These are phyloP conservation scores for Lizonia empirigonia DNA, from an alignment of 2,329 filamentous ascomycete genomes.

Conservation along the genomic window DNA sequence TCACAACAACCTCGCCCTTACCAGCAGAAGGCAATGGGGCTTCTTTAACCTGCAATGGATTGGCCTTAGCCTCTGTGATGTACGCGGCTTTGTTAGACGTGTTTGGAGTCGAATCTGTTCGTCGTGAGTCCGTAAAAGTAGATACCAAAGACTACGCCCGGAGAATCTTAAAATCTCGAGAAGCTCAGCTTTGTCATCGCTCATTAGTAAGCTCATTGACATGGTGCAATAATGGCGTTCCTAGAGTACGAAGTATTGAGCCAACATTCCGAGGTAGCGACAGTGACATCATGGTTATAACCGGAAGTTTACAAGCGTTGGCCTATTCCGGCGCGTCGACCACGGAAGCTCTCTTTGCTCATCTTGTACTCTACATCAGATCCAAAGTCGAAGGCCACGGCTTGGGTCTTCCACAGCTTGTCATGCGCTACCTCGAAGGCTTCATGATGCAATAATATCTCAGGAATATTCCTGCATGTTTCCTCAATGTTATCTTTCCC, in stretches of 20 bases:
- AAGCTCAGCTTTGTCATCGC: neutral
- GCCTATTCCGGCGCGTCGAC: neutral
- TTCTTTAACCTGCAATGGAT: conserved; percentile 38
- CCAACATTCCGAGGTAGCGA: neutral
- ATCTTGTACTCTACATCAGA: neutral
- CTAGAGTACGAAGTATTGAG: no score
- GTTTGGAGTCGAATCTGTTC: neutral
- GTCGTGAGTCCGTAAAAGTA: neutral
- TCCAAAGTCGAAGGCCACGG: neutral
- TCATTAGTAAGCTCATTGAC: conserved; percentile 2
- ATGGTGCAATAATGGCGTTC: conserved; percentile 1
- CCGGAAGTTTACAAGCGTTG: neutral
- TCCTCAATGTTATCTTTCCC: no score
- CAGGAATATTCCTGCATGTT: neutral
- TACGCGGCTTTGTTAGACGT: conserved; percentile 45
- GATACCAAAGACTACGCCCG: neutral
- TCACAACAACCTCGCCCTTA: conserved; percentile 42
- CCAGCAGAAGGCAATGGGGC: conserved; percentile 36
- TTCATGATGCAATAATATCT: neutral
- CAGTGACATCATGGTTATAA: conserved; percentile 1
- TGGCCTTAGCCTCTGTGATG: conserved; percentile 37
- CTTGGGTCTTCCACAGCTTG: neutral
- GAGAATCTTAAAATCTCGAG: neutral
- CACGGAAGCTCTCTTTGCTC: neutral
- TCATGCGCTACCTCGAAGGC: neutral